Conservation (phyloP, 768 basidiomycete species). For the Trametes cinnabarina region DNA sequence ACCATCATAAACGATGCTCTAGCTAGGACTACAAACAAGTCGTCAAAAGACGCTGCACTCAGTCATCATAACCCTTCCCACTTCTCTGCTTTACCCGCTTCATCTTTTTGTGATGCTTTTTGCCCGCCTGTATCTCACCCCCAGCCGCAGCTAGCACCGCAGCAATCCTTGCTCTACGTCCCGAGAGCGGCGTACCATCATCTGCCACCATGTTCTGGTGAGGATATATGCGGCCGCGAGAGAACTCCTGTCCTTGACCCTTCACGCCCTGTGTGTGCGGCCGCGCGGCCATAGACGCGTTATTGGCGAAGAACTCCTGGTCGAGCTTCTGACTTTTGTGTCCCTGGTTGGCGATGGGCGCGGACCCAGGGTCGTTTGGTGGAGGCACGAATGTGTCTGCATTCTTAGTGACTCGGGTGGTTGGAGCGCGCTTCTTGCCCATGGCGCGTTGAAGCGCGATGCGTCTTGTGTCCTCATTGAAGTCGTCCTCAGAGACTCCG, state of each 20-base stretch:
- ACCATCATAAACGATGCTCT: neutral
- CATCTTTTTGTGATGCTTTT: constrained; percentile 84
- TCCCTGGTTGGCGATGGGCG: constrained; percentile 26
- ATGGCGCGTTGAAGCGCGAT: constrained; percentile 54
- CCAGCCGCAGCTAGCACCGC: constrained; percentile 40
- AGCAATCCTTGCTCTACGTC: constrained; percentile 42
- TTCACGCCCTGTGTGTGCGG: constrained; percentile 65
- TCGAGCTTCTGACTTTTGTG: constrained; percentile 72
- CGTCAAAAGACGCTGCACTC: neutral
- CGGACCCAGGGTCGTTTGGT: constrained; percentile 32
- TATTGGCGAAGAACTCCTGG: constrained; percentile 73
- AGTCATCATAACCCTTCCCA: constrained; percentile 86
- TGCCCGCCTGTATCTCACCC: constrained; percentile 43
- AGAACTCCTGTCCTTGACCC: constrained; percentile 56
- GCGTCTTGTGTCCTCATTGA: constrained; percentile 72
- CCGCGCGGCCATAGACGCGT: constrained; percentile 48
- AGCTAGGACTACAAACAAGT: constrained; percentile 14
- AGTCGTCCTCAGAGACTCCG: constrained; percentile 55
- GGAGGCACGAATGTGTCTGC: constrained; percentile 77
- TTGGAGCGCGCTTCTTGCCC: constrained; percentile 87
- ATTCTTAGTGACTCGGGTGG: constrained; percentile 78
- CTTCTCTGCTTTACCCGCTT: constrained; percentile 85
- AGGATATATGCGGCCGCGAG: constrained; percentile 67
- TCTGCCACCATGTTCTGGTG: constrained; percentile 81
- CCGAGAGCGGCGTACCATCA: constrained; percentile 66